These are phyloP conservation scores for Tetracladium marchalianum DNA, from an alignment of 495 filamentous ascomycete genomes.

Conservation along the genomic window DNA sequence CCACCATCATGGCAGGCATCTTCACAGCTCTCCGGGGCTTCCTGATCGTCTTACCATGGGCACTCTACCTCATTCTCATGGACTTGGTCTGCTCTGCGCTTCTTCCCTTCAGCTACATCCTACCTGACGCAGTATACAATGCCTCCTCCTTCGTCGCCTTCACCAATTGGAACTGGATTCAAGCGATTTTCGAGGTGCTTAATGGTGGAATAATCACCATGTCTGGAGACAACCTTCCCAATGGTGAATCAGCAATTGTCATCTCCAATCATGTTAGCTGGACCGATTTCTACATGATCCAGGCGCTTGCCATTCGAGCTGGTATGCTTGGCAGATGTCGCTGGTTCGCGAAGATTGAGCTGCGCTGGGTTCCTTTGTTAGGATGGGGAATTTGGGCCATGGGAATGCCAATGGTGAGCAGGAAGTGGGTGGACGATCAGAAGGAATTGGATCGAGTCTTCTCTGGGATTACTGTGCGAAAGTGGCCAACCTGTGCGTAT, in stretches of 20 bases:
- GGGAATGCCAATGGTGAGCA: slow-evolving; percentile 48
- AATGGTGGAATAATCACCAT: slow-evolving; percentile 40
- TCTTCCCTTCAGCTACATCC: slow-evolving; percentile 34
- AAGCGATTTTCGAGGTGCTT: slow-evolving; percentile 36
- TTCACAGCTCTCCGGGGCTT: slow-evolving; percentile 30
- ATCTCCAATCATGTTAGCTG: slow-evolving; percentile 47
- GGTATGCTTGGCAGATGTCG: slow-evolving; percentile 47
- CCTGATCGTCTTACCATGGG: slow-evolving; percentile 36
- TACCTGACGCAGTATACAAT: slow-evolving; percentile 37
- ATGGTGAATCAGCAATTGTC: slow-evolving; percentile 43
- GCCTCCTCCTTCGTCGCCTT: slow-evolving; percentile 37
- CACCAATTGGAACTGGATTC: slow-evolving; percentile 42
- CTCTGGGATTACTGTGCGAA: slow-evolving; percentile 30
- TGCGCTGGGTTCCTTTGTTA: slow-evolving; percentile 44
- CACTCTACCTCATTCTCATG: slow-evolving; percentile 34
- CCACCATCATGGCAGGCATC: slow-evolving; percentile 8
- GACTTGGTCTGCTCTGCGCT: slow-evolving; percentile 41
- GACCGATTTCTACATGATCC: slow-evolving; percentile 53
- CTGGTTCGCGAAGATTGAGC: slow-evolving; percentile 47
- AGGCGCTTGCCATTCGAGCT: slow-evolving; percentile 37
- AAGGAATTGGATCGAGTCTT: slow-evolving; percentile 44
- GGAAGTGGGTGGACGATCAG: slow-evolving; percentile 44
- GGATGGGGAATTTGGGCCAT: slow-evolving; percentile 53
- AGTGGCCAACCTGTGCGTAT: slow-evolving; percentile 46
- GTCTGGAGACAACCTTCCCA: slow-evolving; percentile 35